These are phyloP conservation scores for Dalechampia spathulata DNA, from an alignment of 441 rosid genomes.

Conservation along the genomic window DNA sequence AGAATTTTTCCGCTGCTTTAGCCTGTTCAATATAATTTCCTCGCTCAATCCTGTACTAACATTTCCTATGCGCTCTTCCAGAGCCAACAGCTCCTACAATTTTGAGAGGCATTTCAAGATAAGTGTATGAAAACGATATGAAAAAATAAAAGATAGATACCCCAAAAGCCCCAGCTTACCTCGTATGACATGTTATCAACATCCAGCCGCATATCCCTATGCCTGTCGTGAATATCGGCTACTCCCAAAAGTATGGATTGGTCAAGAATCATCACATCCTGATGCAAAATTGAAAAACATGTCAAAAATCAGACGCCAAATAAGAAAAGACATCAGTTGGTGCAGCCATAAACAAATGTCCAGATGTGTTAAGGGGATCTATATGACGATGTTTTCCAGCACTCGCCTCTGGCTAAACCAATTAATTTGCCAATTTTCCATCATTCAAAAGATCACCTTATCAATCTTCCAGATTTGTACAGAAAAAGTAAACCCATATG, in stretches of 20 bases:
- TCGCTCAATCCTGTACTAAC: conserved; percentile 83
- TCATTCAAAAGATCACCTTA: too few relatives aligned
- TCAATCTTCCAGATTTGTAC: too few relatives aligned
- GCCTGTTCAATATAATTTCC: conserved; percentile 36
- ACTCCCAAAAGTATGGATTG: conserved; percentile 57
- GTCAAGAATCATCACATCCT: conserved; percentile 86
- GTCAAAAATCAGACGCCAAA: conserved; percentile 4
- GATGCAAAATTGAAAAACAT: conserved; percentile 14
- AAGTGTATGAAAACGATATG: neutral
- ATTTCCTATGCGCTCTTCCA: conserved; percentile 89
- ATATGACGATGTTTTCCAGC: too few relatives aligned
- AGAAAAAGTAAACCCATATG: too few relatives aligned
- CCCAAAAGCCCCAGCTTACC: conserved; percentile 29
- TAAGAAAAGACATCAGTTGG: neutral
- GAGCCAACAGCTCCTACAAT: conserved; percentile 66
- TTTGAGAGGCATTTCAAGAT: neutral
- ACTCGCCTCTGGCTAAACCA: too few relatives aligned
- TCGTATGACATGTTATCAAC: conserved; percentile 97
- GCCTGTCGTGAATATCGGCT: conserved; percentile 66
- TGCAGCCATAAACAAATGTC: too few relatives aligned
- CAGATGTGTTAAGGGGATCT: too few relatives aligned
- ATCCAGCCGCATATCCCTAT: conserved; percentile 94
- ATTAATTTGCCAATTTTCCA: too few relatives aligned
- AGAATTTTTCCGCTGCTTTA: conserved; percentile 41
- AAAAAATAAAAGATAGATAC: neutral